A percentile compares a stretch with the other conserved stretches of the same genome.
Evolutionary conservation across 2,329 filamentous ascomycete genomes (phyloP).

Genomic region (Apiospora saccharicola): DNA sequence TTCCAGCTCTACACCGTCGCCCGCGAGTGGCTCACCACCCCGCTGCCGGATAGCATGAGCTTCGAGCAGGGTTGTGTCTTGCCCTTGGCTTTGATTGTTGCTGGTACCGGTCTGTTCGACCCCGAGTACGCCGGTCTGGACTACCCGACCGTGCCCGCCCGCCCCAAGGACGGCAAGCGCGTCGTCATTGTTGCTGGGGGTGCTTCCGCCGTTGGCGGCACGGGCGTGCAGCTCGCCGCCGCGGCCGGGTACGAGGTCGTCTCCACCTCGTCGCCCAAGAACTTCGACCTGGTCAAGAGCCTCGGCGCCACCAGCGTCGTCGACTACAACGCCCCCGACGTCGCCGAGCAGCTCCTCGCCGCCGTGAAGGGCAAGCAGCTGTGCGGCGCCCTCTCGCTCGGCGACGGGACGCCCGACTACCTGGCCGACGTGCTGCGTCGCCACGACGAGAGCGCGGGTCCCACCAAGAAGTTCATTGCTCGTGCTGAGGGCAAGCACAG

Average conservation of each 20-base stretch:
- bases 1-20: constrained; percentile 25
- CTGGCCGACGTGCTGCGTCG: neutral
- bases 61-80: constrained; percentile 29
- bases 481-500: neutral
- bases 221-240: constrained; percentile 28
- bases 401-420: constrained; percentile 8
- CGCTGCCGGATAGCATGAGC: constrained; percentile 5
- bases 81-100: constrained; percentile 25
- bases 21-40: constrained; percentile 7
- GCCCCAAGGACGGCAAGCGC: neutral
- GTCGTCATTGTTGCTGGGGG: constrained; percentile 28
- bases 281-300: constrained; percentile 41
- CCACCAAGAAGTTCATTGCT: neutral
- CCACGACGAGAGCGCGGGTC: neutral
- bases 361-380: neutral
- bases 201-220: constrained; percentile 26
- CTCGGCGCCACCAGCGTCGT: constrained; percentile 47
- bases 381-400: neutral
- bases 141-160: constrained; percentile 25
- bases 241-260: constrained; percentile 24
- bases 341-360: constrained; percentile 1
- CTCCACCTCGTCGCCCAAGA: constrained; percentile 19
- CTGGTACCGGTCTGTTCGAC: constrained; percentile 30
- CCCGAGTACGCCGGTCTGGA: constrained; percentile 24
- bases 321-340: constrained; percentile 38